These are phyloP conservation scores for Pelomyxa schiedti DNA, from an alignment of 78 protist species.

Conservation along the genomic window DNA sequence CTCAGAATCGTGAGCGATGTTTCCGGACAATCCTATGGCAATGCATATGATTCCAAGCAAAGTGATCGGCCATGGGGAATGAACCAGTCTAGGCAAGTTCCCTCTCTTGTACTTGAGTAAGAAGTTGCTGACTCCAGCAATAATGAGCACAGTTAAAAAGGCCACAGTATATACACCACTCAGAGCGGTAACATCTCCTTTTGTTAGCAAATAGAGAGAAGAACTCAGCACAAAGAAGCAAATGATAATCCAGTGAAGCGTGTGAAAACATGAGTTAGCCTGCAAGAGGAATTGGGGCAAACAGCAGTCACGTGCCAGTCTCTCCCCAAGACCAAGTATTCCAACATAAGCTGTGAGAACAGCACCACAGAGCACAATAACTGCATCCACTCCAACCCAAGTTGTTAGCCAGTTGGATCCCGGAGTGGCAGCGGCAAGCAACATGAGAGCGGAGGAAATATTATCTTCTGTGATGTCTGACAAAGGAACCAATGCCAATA, in stretches of 20 bases:
- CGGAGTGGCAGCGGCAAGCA: background rate
- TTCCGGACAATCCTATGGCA: too few relatives aligned
- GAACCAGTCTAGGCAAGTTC: too few relatives aligned
- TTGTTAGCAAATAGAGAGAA: constrained; percentile 38
- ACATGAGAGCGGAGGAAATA: constrained; percentile 8
- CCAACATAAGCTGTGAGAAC: constrained; percentile 69
- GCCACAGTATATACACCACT: constrained; percentile 64
- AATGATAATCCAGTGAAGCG: constrained; percentile 58
- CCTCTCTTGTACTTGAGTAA: constrained; percentile 68
- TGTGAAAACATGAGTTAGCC: constrained; percentile 33
- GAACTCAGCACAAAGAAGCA: constrained; percentile 49
- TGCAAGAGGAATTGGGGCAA: constrained; percentile 55
- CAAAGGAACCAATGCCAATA: constrained; percentile 12
- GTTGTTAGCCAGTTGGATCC: constrained; percentile 34
- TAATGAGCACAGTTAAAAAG: constrained; percentile 69
- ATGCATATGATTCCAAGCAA: too few relatives aligned
- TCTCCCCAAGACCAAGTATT: constrained; percentile 56
- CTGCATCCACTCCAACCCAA: constrained; percentile 56
- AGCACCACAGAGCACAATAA: constrained; percentile 62
- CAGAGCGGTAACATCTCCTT: constrained; percentile 13
- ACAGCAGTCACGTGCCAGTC: constrained; percentile 68
- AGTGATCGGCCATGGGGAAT: too few relatives aligned
- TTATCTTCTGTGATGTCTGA: constrained; percentile 4
- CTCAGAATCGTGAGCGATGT: too few relatives aligned
- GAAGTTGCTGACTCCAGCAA: constrained; percentile 66